These are phyloP conservation scores for Lippia alba DNA, from an alignment of 305 asterid genomes.

Conservation along the genomic window DNA sequence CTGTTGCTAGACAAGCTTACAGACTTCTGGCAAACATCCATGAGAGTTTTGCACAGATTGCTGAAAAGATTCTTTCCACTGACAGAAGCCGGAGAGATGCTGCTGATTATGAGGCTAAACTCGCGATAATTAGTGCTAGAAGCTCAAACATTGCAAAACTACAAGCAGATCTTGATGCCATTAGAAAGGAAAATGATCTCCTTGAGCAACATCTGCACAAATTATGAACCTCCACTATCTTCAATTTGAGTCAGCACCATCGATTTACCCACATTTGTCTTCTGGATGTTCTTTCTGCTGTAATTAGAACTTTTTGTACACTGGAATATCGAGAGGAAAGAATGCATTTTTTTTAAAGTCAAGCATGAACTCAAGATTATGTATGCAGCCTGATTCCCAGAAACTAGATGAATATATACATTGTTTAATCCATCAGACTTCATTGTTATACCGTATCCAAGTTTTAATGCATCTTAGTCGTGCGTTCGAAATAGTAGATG, in stretches of 20 bases:
- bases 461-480: background rate
- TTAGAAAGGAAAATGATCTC: slow-evolving; percentile 68
- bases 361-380: no score
- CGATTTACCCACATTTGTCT: background rate
- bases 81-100: slow-evolving; percentile 69
- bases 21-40: slow-evolving; percentile 64
- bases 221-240: slow-evolving; percentile 9
- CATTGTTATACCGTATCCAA: background rate
- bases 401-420: no score
- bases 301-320: no score
- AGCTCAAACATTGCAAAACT: slow-evolving; percentile 66
- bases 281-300: background rate
- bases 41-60: slow-evolving; percentile 67
- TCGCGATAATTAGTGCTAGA: slow-evolving; percentile 50
- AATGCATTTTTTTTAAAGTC: background rate
- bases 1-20: slow-evolving; percentile 68
- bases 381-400: no score
- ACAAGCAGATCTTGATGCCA: slow-evolving; percentile 68
- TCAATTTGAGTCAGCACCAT: background rate
- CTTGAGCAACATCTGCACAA: slow-evolving; percentile 48
- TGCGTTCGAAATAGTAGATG: background rate
- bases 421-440: no score
- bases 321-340: no score
- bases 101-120: slow-evolving; percentile 69
- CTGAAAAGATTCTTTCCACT: slow-evolving; percentile 61